These are phyloP conservation scores for Ophiorrhiza pumila DNA, from an alignment of 257 asterid genomes.

Conservation along the genomic window DNA sequence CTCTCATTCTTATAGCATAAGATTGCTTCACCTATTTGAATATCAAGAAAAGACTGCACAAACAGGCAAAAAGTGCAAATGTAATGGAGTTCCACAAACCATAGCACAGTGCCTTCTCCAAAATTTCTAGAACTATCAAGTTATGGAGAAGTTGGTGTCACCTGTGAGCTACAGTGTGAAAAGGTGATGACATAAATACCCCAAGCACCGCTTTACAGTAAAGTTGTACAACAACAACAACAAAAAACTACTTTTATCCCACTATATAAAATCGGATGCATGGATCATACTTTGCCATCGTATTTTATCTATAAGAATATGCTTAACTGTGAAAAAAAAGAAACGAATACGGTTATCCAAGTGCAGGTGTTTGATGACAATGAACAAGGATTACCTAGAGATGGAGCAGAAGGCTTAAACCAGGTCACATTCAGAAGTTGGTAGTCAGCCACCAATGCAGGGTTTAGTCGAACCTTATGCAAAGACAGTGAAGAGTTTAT, in stretches of 20 bases:
- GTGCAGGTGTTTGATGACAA: background rate
- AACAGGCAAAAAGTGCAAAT: background rate
- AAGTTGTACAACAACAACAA: too few species aligned
- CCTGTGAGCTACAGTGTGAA: background rate
- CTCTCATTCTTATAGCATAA: background rate
- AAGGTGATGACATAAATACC: background rate
- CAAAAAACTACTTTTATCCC: too few species aligned
- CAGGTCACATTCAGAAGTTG: conserved; percentile 78
- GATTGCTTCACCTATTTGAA: background rate
- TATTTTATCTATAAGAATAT: too few species aligned
- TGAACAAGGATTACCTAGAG: conserved; percentile 54
- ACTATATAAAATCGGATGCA: too few species aligned
- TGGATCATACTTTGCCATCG: too few species aligned
- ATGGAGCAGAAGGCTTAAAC: conserved; percentile 58
- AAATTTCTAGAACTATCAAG: background rate
- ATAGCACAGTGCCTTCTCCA: background rate
- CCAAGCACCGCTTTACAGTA: too few species aligned
- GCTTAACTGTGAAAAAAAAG: background rate
- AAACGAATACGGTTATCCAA: background rate
- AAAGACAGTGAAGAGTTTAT: conserved; percentile 59
- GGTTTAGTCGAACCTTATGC: conserved; percentile 66
- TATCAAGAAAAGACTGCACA: background rate
- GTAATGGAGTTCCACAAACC: background rate
- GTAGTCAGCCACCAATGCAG: conserved; percentile 76
- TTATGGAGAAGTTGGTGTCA: background rate